Evolutionary conservation across 495 filamentous ascomycete genomes (phyloP).

Genomic region (Elasticomyces elasticus): DNA sequence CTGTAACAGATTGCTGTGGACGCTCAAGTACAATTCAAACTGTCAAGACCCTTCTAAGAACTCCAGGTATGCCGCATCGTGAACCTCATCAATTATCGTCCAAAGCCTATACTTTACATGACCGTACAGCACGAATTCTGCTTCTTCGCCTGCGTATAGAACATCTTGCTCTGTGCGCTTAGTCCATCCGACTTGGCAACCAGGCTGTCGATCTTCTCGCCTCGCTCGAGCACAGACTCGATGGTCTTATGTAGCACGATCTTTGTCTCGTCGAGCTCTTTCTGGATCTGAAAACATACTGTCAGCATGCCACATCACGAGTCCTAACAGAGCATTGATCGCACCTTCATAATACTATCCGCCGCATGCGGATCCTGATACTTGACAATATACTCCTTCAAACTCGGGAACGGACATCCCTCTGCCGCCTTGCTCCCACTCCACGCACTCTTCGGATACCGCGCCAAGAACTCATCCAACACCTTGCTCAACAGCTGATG

Average conservation of each 20-base stretch:
- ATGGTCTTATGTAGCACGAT: slow-evolving; percentile 96
- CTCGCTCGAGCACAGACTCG: slow-evolving; percentile 74
- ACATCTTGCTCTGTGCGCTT: slow-evolving; percentile 88
- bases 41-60: background rate
- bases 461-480: slow-evolving; percentile 81
- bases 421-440: slow-evolving; percentile 42
- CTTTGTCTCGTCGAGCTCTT: slow-evolving; percentile 96
- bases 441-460: slow-evolving; percentile 61
- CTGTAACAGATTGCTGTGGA: background rate
- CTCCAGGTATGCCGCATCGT: background rate
- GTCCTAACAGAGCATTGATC: too few relatives aligned
- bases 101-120: slow-evolving; percentile 59
- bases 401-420: slow-evolving; percentile 51
- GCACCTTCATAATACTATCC: slow-evolving; percentile 48
- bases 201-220: slow-evolving; percentile 87
- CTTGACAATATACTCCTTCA: slow-evolving; percentile 56
- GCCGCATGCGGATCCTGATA: slow-evolving; percentile 28
- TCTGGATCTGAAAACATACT: slow-evolving; percentile 69
- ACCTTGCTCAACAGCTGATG: slow-evolving; percentile 88
- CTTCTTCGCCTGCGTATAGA: slow-evolving; percentile 89
- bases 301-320: too few relatives aligned
- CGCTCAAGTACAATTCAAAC: background rate
- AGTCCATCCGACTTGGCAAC: slow-evolving; percentile 82
- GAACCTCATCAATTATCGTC: background rate
- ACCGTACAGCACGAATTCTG: slow-evolving; percentile 88